These are phyloP conservation scores for Tylopilus intermedius DNA, from an alignment of 768 basidiomycete genomes.

Conservation along the genomic window DNA sequence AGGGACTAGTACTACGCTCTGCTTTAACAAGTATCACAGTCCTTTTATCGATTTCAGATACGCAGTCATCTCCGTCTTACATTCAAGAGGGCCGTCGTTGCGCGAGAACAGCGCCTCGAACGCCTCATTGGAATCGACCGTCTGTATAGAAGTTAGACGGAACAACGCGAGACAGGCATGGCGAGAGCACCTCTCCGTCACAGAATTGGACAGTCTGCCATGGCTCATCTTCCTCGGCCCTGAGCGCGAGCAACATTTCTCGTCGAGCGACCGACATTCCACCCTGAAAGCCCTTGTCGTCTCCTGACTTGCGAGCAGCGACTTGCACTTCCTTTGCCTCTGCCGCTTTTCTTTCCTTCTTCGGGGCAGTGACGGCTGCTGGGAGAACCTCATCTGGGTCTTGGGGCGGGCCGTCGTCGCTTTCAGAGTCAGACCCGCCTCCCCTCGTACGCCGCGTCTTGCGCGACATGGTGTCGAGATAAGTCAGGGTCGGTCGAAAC, in stretches of 20 bases:
- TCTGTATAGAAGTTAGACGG: slow-evolving; percentile 38
- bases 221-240: slow-evolving; percentile 70
- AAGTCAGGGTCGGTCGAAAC: slow-evolving; percentile 75
- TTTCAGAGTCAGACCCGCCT: slow-evolving; percentile 59
- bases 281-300: slow-evolving; percentile 60
- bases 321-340: slow-evolving; percentile 77
- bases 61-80: slow-evolving; percentile 50
- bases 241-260: slow-evolving; percentile 72
- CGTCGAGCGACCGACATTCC: slow-evolving; percentile 66
- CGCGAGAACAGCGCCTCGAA: slow-evolving; percentile 65
- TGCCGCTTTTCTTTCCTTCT: slow-evolving; percentile 57
- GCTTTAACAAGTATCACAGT: slow-evolving; percentile 32
- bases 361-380: slow-evolving; percentile 32
- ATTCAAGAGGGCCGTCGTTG: slow-evolving; percentile 45
- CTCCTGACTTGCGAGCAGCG: slow-evolving; percentile 58
- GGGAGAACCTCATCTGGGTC: slow-evolving; percentile 70
- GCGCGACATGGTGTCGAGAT: slow-evolving; percentile 68
- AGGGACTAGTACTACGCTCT: neutral
- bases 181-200: slow-evolving; percentile 53
- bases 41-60: slow-evolving; percentile 57
- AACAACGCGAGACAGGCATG: neutral
- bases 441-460: slow-evolving; percentile 50
- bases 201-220: slow-evolving; percentile 70
- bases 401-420: slow-evolving; percentile 73
- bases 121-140: slow-evolving; percentile 47